Evolutionary conservation across 441 rosid genomes (phyloP), one percentile per base, ranked within the genome.

Genomic region (Biscutella laevigata): DNA sequence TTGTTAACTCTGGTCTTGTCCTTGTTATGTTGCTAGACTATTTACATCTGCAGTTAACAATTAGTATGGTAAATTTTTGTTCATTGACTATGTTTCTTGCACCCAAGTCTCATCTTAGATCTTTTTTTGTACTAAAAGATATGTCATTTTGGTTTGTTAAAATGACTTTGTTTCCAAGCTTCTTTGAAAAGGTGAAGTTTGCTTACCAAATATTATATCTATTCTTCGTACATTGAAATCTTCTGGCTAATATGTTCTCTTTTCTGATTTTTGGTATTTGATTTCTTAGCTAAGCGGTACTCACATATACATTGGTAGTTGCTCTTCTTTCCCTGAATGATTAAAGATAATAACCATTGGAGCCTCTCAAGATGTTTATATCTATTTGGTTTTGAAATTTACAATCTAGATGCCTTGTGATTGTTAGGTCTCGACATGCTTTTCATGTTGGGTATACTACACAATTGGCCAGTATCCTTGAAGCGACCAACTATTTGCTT

Each of bases 361-460:
- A 8, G 19, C 27, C 46, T 37, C 19, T 7, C 53, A 44, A 57
- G 33, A 15, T 44, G 20, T 11, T 39, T 17, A 17, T 26, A 37
- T 22, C 20, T 39, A 39, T 39, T 11, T 54, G 29, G 52, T 32
- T 43, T 17, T 57, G 9, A 20, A 28, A 28, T 39, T 19, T 20
- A 10, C 7, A 16, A 15, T 15, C 12, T 33, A 20, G 26, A 59
- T 38, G 39, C 19, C 56, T 59, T 28, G 29, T 26, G 54, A 46
- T 46, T 37, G 36, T 46, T 27, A 17, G 28, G 37, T 45, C 15
- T 10, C 45, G 12, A 36, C 29, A 37, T 47, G 37, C 2, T 15
- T 38, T 38, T 36, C 33, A n/a, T 49, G 49, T 38, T 59, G 30
- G 39, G 32, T 37, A 46, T 37, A 20, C 56, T 22, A 38, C 47